Base-by-base conservation (phyloP, 2,329 filamentous ascomycete species). In the Fusarium siculi region DNA sequence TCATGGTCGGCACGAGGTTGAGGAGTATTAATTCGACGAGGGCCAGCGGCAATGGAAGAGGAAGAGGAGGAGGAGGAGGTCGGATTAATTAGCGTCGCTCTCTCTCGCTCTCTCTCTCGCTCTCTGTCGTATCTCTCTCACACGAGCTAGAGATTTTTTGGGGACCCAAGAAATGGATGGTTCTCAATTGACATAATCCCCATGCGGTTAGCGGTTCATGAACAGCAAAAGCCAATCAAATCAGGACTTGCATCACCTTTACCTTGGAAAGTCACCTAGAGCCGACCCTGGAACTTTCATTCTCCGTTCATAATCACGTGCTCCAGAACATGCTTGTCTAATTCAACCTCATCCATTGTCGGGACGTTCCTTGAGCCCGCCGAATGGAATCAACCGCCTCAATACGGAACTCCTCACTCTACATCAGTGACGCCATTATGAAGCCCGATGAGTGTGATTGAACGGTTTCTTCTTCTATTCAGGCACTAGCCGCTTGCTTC, bases 1-100 rank as follows among this genome's bases (percentile, higher is more conserved):
- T 89, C 88, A 89, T 90, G 80, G 79, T 84, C 84, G 79, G 70
- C 72, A 66, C 53, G 69, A 66, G 66, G 62, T 66, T 40, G 55
- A 49, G 40, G 28, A 54, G 47, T 28, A 50, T 52, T 47, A 23
- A 43, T 55, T 73, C 47, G 34, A 55, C 36, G 52, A 46, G 30
- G 36, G 28, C 32, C 50, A 34, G 37, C 50, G 43, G 30, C 30
- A 54, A 52, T 50, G 28, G 42, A 23, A 30, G 56, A 44, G 43
- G 49, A 50, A 23, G 40, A 21, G 23, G 40, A 21, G 25, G 63
- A 28, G 28, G 64, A 37, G 50, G 30, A 55, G 40, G 30, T 56
- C 47, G 57, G 50, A 36, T 56, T 42, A 67, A 53, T 42, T 67
- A 54, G 59, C 68, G 73, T 68, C 50, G 46, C 54, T 65, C 56